Base-by-base conservation (phyloP, 768 basidiomycete genomes). In the Dictyophora rubrovolvata region DNA sequence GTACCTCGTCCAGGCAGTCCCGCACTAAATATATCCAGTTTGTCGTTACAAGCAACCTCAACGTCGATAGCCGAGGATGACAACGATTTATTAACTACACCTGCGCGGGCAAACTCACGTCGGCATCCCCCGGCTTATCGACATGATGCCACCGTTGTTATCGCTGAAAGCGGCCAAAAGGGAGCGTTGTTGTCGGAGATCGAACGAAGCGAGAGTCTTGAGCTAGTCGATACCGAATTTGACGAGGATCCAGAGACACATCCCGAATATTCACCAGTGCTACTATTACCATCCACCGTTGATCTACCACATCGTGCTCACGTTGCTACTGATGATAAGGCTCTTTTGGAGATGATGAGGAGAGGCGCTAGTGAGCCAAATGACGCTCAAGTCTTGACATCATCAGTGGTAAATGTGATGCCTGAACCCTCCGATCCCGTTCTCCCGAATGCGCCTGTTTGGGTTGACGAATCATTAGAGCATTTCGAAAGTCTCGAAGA, bases 251-350 rank as follows among this genome's bases (percentile, higher is more conserved):
- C 42, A 9, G 14, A 42, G 5, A 42, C 42, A 12, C 42, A 42
- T 42, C 42, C 42, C 42, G 42, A 42, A 14, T 42, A 42, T n/a
- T n/a, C 42, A 42, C 42, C 42, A n/a, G 4, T 9, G 10, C 14
- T 12, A 42, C 42, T 42, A 42, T n/a, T 42, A 42, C 7, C 28
- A 28, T 28, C 28, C 7, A 7, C 28, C 28, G 28, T 28, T 28
- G 28, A 28, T 28, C 7, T 28, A 28, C 46, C 21, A 14, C 20
- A 58, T 11, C 23, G 50, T 12, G 61, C 46, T 18, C 62, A 63
- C 34, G 33, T 63, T 2, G 62, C 62, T 18, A 63, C 62, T 48
- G 62, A 63, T 46, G 62, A 63, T 54, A 62, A 62, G 35, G 21
- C 49, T 0, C 28, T 50, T 21, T 46, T 63, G 18, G 61, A 28